Conservation (phyloP, 2,329 filamentous ascomycete species). For the Aspergillus pseudotamarii region DNA sequence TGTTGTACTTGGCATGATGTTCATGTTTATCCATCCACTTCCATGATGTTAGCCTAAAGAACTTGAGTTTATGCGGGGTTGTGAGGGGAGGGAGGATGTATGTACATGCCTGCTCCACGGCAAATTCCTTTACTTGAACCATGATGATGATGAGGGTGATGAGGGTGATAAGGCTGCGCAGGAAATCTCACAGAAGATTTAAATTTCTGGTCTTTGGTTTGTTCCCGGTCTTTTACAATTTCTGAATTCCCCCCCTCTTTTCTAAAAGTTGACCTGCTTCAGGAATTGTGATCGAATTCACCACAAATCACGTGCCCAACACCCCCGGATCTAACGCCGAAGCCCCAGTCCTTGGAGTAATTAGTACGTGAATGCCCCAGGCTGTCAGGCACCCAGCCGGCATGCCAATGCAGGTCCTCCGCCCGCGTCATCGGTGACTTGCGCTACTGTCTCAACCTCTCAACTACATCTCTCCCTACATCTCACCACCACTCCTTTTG, state of each 20-base stretch:
- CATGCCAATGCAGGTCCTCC: conserved; percentile 24
- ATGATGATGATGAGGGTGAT: conserved; percentile 26
- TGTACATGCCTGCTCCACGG: conserved; percentile 66
- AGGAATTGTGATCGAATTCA: neutral
- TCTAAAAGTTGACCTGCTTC: too few relatives aligned
- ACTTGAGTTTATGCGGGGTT: conserved; percentile 22
- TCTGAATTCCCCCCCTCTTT: too few relatives aligned
- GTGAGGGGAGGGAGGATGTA: conserved; percentile 29
- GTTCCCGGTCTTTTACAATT: conserved; percentile 3
- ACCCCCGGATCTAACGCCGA: neutral
- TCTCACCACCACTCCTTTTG: conserved; percentile 8
- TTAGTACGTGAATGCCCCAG: conserved; percentile 21
- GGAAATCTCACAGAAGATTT: neutral
- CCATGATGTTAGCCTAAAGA: conserved; percentile 55
- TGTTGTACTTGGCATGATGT: conserved; percentile 61
- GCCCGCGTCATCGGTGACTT: conserved; percentile 34
- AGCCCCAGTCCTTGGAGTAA: too few relatives aligned
- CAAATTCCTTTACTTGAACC: conserved; percentile 47
- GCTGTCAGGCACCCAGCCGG: conserved; percentile 17
- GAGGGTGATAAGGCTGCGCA: neutral
- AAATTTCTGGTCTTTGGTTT: neutral
- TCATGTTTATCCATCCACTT: conserved; percentile 63
- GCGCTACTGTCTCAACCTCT: conserved; percentile 20
- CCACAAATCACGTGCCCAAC: neutral
- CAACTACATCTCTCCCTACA: conserved; percentile 19